These are phyloP conservation scores for Parathielavia appendiculata DNA, from an alignment of 495 filamentous ascomycete genomes.

Conservation along the genomic window DNA sequence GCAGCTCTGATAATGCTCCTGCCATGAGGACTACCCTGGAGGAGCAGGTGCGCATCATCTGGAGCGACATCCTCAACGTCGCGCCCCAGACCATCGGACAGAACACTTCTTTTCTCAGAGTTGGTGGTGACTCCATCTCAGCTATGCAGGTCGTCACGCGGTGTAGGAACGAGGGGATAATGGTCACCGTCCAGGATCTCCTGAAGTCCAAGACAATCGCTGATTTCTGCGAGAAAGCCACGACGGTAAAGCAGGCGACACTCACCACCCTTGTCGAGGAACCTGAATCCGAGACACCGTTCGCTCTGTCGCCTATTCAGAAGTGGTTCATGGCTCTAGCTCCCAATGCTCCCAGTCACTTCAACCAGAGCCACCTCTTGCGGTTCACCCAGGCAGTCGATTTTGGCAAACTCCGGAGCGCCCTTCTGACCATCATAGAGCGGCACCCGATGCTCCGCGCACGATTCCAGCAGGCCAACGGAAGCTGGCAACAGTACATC, in stretches of 20 bases:
- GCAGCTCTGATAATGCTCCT: background rate
- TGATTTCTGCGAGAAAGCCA: constrained; percentile 7
- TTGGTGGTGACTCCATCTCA: constrained; percentile 30
- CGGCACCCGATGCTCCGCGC: constrained; percentile 61
- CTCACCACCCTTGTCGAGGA: constrained; percentile 1
- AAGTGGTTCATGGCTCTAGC: constrained; percentile 19
- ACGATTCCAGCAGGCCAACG: constrained; percentile 38
- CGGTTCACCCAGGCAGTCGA: constrained; percentile 30
- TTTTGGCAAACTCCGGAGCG: constrained; percentile 16
- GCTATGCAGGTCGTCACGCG: constrained; percentile 31
- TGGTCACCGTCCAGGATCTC: constrained; percentile 21
- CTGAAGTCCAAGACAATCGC: constrained; percentile 19
- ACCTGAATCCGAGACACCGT: background rate
- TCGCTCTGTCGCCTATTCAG: constrained; percentile 55
- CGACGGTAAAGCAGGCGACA: background rate
- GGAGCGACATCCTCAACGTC: constrained; percentile 51
- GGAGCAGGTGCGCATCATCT: constrained; percentile 30
- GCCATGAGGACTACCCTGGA: background rate
- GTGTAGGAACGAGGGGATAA: constrained; percentile 14
- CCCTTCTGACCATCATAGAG: constrained; percentile 26
- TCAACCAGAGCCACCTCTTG: constrained; percentile 53
- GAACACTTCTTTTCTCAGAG: constrained; percentile 21
- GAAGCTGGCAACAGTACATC: constrained; percentile 30
- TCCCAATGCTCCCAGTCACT: constrained; percentile 47
- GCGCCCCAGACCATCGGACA: constrained; percentile 28